These are phyloP conservation scores for Flaveria sonorensis DNA, from an alignment of 129 eudicot genomes.

Conservation along the genomic window DNA sequence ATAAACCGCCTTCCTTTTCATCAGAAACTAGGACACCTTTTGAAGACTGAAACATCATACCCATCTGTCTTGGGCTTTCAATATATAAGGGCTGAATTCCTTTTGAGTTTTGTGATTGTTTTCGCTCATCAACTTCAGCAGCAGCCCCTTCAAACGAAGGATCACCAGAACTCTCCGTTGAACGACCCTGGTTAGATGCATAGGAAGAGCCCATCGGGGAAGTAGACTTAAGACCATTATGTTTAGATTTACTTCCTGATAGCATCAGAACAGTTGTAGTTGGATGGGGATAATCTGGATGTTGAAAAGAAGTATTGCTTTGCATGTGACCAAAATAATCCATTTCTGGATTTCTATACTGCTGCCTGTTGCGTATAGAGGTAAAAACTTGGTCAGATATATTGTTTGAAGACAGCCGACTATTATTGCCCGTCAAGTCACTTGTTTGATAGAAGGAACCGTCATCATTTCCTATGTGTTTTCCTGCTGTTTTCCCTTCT, in stretches of 20 bases:
- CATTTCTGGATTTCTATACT: slow-evolving; percentile 33
- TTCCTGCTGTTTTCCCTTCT: slow-evolving; percentile 45
- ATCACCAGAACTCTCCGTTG: slow-evolving; percentile 28
- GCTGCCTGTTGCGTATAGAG: slow-evolving; percentile 33
- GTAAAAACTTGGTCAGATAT: slow-evolving; percentile 34
- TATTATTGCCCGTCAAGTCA: slow-evolving; percentile 34
- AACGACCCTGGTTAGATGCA: slow-evolving; percentile 41
- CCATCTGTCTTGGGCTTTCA: slow-evolving; percentile 32
- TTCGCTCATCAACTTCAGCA: slow-evolving; percentile 30
- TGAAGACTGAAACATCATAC: slow-evolving; percentile 34
- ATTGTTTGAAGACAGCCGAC: slow-evolving; percentile 30
- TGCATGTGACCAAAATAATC: slow-evolving; percentile 42
- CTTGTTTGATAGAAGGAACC: slow-evolving; percentile 30
- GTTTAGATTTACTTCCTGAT: slow-evolving; percentile 45
- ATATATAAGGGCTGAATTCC: slow-evolving; percentile 23
- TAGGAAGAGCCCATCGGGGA: slow-evolving; percentile 50
- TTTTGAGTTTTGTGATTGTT: slow-evolving; percentile 11
- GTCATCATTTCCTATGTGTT: slow-evolving; percentile 29
- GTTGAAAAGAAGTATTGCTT: slow-evolving; percentile 25
- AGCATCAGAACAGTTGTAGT: slow-evolving; percentile 24
- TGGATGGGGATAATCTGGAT: slow-evolving; percentile 43
- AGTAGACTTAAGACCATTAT: slow-evolving; percentile 32
- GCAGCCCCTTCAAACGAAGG: slow-evolving; percentile 38
- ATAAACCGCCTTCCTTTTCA: slow-evolving; percentile 29
- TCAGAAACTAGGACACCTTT: slow-evolving; percentile 33